Evolutionary conservation across 1,284 basidiomycete genomes (phyloP), one percentile per base, ranked within the genome.

Genomic region (Inonotus obliquus): DNA sequence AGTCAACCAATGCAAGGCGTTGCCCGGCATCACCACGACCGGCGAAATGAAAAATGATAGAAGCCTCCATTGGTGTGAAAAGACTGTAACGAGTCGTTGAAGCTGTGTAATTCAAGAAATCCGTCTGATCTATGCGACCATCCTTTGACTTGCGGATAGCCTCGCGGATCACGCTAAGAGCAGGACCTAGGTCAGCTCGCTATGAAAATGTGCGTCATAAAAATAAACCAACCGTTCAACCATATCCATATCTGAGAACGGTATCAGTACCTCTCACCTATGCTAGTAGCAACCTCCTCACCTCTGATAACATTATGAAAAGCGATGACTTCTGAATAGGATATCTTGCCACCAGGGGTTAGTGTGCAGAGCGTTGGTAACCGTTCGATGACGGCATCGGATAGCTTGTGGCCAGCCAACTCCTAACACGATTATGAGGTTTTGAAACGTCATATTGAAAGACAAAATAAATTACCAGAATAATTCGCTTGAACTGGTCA

Each of bases 41-140:
- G 17, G 93, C 94, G 76, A 97, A 97, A 75, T 98, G 95, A 78
- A 96, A 98, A 69, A 97, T 88, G 69, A 97, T 96, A 61, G 88
- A 87, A 27, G 92, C 94, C 73, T 98, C 94, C 92, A 97, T 96
- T 2, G 95, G 95, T 1, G 93, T 96, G 73, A 97, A 96, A 57
- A 94, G 81, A 39, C 91, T 89, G 73, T 96, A 96, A 51, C 95
- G 89, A 67, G 94, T 92, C 66, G 77, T 85, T 52, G 84, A 81
- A 41, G 87, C 81, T 27, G 88, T 80, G 70, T 92, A 76, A 69
- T 92, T 86, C 57, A 92, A 78, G 75, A 92, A 92, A 73, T 92
- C 91, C 23, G 83, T 81, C 72, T 91, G 88, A 73, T 86, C 86
- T 76, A 98, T 96, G 54, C 93, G 88, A 6, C 95, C 94, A 69